These are phyloP conservation scores for Exidia glandulosa DNA, from an alignment of 768 basidiomycete genomes.

Conservation along the genomic window DNA sequence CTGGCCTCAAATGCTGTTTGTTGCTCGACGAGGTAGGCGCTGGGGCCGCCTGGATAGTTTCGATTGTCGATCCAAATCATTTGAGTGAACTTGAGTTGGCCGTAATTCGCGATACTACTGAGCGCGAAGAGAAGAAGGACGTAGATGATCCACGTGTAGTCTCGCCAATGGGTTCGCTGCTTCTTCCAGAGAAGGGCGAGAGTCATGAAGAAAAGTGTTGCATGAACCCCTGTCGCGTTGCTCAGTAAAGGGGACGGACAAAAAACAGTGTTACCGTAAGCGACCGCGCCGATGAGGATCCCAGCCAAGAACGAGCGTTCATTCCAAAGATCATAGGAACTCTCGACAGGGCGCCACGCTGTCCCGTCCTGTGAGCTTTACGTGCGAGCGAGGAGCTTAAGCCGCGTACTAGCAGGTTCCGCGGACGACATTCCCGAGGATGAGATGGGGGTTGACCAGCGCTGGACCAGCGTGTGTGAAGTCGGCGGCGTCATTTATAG, in stretches of 20 bases:
- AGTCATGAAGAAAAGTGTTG: neutral
- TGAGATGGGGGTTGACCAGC: too few species aligned
- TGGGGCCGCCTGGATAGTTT: conserved; percentile 23
- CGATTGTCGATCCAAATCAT: conserved; percentile 25
- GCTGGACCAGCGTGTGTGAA: too few species aligned
- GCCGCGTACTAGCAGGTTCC: too few species aligned
- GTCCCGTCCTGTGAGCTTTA: too few species aligned
- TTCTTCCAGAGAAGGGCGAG: neutral
- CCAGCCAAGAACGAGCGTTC: neutral
- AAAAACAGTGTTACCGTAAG: neutral
- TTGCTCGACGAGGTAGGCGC: conserved; percentile 20
- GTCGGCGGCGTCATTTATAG: too few species aligned
- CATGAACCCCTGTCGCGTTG: neutral
- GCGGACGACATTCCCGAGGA: too few species aligned
- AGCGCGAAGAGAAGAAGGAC: neutral
- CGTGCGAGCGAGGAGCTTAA: too few species aligned
- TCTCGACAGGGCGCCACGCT: neutral
- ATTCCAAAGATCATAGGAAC: neutral
- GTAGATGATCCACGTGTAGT: neutral
- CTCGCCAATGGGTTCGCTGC: neutral
- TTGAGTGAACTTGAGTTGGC: neutral
- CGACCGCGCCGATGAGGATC: neutral
- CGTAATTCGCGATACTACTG: neutral
- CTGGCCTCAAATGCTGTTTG: conserved; percentile 19
- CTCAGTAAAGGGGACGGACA: neutral